Percentiles rank a stretch among this genome's conserved stretches.
Evolutionary conservation across 352 stramenopile genomes (phyloP).

Genomic region (Blastocystis sp.): DNA sequence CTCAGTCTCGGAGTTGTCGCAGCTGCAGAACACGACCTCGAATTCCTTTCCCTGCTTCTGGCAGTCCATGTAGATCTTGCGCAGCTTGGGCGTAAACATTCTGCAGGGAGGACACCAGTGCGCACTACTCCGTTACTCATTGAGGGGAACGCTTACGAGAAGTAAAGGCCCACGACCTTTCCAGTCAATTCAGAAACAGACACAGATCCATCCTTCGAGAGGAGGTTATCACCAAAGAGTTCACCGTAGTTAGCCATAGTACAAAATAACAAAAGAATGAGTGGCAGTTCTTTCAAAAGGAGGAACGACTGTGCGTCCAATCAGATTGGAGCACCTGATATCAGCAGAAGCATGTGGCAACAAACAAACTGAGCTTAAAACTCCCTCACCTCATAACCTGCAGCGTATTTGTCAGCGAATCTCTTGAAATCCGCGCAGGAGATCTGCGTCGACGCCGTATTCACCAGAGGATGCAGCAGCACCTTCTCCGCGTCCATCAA

Average conservation of each 20-base stretch:
- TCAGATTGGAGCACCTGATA: not conserved
- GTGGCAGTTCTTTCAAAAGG: not conserved
- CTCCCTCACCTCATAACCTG: slow-evolving; percentile 52
- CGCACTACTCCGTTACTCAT: slow-evolving; percentile 50
- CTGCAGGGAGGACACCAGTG: slow-evolving; percentile 69
- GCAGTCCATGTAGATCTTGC: slow-evolving; percentile 31
- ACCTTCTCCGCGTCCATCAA: slow-evolving; percentile 53
- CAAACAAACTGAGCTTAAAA: slow-evolving; percentile 52
- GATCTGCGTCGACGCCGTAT: slow-evolving; percentile 50
- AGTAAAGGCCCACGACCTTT: slow-evolving; percentile 67
- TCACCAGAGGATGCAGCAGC: slow-evolving; percentile 66
- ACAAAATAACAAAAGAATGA: not conserved
- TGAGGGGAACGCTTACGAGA: slow-evolving; percentile 39
- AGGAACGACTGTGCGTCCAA: slow-evolving; percentile 1
- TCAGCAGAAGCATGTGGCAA: slow-evolving; percentile 3
- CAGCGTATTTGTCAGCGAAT: slow-evolving; percentile 45
- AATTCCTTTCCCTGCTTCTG: slow-evolving; percentile 47
- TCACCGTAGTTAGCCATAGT: slow-evolving; percentile 12
- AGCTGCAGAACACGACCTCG: slow-evolving; percentile 61
- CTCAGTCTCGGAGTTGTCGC: not conserved
- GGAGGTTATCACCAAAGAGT: slow-evolving; percentile 23
- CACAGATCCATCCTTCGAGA: slow-evolving; percentile 21
- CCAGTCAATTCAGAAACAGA: not conserved
- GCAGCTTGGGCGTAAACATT: slow-evolving; percentile 53
- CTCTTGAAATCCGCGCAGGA: slow-evolving; percentile 33